Evolutionary conservation across 2,329 filamentous ascomycete genomes (phyloP).

Genomic region (Aspergillus costaricaensis): DNA sequence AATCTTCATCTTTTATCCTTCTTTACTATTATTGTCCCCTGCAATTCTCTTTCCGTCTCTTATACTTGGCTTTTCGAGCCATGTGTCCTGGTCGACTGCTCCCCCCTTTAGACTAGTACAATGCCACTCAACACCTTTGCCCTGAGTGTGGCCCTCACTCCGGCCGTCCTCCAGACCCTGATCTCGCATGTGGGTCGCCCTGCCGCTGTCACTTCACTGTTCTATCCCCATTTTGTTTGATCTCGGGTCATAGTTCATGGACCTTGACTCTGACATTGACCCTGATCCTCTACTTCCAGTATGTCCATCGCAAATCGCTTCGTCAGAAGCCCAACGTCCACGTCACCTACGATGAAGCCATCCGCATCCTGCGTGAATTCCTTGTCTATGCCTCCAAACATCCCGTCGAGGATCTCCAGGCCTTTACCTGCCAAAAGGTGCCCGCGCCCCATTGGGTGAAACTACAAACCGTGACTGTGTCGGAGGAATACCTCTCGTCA

Average conservation of each 20-base stretch:
- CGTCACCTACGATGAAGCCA: conserved; percentile 90
- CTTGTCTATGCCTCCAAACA: conserved; percentile 82
- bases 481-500: conserved; percentile 62
- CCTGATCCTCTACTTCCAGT: conserved; percentile 54
- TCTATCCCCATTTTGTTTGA: no score
- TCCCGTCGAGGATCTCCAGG: conserved; percentile 88
- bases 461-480: conserved; percentile 68
- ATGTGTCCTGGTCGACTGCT: not conserved
- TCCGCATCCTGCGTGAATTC: conserved; percentile 84
- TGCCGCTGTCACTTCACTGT: not conserved
- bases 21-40: no score
- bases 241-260: not conserved
- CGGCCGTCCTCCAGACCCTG: conserved; percentile 82
- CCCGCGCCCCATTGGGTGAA: conserved; percentile 87
- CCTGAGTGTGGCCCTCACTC: conserved; percentile 80
- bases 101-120: not conserved
- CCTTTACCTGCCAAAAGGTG: conserved; percentile 89
- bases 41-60: not conserved
- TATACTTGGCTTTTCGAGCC: not conserved
- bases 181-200: conserved; percentile 72
- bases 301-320: conserved; percentile 74
- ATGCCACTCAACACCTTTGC: conserved; percentile 77
- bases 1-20: not conserved
- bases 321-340: conserved; percentile 82
- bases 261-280: conserved; percentile 7